Base-by-base conservation (phyloP, 129 eudicot species). In the Solidago caesia region DNA sequence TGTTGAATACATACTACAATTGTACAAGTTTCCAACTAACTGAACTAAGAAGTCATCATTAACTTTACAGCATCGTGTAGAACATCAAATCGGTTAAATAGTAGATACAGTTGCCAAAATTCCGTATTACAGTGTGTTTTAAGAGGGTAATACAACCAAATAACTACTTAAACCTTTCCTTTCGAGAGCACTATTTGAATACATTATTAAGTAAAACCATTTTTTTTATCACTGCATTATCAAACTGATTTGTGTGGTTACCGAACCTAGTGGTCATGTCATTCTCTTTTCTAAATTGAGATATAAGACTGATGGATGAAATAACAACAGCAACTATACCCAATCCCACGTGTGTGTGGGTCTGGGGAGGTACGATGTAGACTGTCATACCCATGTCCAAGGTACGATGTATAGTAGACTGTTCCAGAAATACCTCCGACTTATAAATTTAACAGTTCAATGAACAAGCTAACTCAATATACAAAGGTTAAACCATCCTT, bases 1-100 rank as follows among this genome's bases (percentile, higher is more conserved):
- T 86, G 75, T 69, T 88, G 80, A 94, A 94, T 61, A 94, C 99
- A 88, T 91, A 91, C 99, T 94, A 88, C 84, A 73, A 68, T 59
- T 56, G 72, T 57, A 51, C 25, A 59, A 12, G 27, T 74, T 14
- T 49, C 65, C 48, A 47, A 42, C 21, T 45, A 7, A 21, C 21
- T 21, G 21, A 21, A 21, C 21, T 21, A 21, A 21, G 21, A 21
- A 42, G 5, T 71, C 25, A 43, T 43, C 15, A 56, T 72, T 7
- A 27, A 25, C 64, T 58, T 72, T 43, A 11, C 44, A 47, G 25
- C 39, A 46, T 47, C 5, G 0, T 16, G 39, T 11, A 5, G 21
- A 26, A 25, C 1, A 21, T 41, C 46, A 25, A 39, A 26, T 2
- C 26, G 25, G 55, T 61, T 42, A 21, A 57, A 62, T 62, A 27